phyloP scores from a whole-genome alignment of 495 filamentous ascomycete species.

The Penicillium pancosmium region DNA sequence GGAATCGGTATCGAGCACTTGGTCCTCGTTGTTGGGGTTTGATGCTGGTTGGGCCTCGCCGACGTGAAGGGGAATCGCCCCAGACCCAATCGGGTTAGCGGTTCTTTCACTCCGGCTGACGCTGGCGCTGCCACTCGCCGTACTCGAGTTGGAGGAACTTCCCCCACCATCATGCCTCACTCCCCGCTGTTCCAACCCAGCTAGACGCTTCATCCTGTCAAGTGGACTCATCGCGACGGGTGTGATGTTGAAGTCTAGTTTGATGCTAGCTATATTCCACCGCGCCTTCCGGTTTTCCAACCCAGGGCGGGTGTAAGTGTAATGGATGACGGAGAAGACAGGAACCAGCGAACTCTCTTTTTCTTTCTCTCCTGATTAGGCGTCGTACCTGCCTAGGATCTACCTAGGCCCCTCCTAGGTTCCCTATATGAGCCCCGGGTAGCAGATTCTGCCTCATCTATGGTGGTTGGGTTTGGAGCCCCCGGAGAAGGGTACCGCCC shows the following conservation, averaged over 20 bases:
- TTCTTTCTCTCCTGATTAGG: too few relatives aligned
- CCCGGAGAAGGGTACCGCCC: too few relatives aligned
- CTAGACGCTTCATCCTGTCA: slow-evolving; percentile 26
- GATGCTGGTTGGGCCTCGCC: slow-evolving; percentile 7
- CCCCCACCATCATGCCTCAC: not conserved
- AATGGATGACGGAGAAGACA: slow-evolving; percentile 29
- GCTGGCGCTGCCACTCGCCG: not conserved
- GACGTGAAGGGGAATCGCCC: slow-evolving; percentile 8
- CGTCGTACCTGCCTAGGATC: not conserved
- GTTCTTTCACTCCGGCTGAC: not conserved
- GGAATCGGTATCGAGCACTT: slow-evolving; percentile 11
- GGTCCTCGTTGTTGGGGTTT: slow-evolving; percentile 12
- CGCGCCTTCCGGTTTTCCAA: not conserved
- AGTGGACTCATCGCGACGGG: slow-evolving; percentile 19
- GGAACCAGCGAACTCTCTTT: slow-evolving; percentile 15
- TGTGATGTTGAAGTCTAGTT: not conserved
- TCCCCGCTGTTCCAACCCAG: slow-evolving; percentile 16
- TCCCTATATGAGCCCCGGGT: too few relatives aligned
- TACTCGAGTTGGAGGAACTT: not conserved
- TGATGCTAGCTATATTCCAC: not conserved
- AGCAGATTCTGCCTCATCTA: too few relatives aligned
- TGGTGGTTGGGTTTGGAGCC: too few relatives aligned
- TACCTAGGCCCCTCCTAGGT: not conserved
- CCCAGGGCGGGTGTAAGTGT: slow-evolving; percentile 24
- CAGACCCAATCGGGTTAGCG: slow-evolving; percentile 24